Evolutionary conservation across 2,329 filamentous ascomycete genomes (phyloP), one percentile per base, ranked within the genome.

Genomic region (Diplodia scrobiculata): DNA sequence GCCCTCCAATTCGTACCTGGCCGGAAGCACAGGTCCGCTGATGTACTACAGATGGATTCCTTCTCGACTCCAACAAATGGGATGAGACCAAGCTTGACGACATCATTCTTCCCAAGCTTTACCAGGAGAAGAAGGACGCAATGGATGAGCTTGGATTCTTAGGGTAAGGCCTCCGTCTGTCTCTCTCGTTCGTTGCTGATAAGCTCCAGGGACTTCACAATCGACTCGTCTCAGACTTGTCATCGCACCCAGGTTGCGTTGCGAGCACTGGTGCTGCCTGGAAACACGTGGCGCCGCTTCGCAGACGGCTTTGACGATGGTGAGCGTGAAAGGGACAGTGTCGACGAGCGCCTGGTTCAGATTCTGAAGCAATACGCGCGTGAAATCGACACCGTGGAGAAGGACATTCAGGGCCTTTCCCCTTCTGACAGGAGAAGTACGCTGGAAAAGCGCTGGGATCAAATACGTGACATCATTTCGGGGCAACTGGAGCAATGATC

Each of bases 181-280:
- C 17, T 17, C 19, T 6, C 10, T 19, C 2, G 3, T 17, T 27
- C 3, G 17, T 59, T n/a, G 19, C 27, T 59, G 13, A 59, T 3
- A 10, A 41, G 38, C 6, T 32, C 19, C 34, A 68, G 77, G 7
- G 71, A 69, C 2, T 79, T 77, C 67, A 72, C 72, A 10, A 73
- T 74, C 0, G 67, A 69, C 6, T 67, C 71, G 0, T 71, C 74
- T 36, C 73, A 73, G 19, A 71, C 78, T 41, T 82, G 80, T 67
- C 78, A 81, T 71, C 79, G 79, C 34, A 82, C 80, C 2, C 79
- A 81, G 67, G 79, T 79, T 9, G 79, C 79, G 1, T 71, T 82
- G 2, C 75, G 80, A 14, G 71, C 76, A 17, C 67, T 77, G 4
- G 69, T 71, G 4, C 68, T 78, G 2, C 74, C 66, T 19, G 58